Evolutionary conservation across 345 rosid genomes (phyloP), one percentile per base, ranked within the genome.

Genomic region (Gossypium raimondii): DNA sequence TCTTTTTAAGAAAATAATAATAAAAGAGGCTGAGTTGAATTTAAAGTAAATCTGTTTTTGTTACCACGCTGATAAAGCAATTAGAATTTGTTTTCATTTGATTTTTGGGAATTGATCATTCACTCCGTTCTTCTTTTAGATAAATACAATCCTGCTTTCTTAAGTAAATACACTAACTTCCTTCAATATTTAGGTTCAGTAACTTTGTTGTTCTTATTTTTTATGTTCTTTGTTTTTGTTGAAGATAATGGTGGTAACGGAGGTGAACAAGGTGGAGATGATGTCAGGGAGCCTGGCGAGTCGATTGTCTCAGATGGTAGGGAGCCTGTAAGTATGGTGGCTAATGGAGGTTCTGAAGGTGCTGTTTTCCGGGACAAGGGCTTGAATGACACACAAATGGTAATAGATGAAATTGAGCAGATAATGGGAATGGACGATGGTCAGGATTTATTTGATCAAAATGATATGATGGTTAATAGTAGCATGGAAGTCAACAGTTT

Each of bases 341-440:
- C 43, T 78, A 72, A 70, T 64, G 84, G 61, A 62, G 76, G 69
- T 74, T 55, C 59, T 63, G 75, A 65, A 45, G 69, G 41, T 52
- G n/a, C 16, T 78, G 75, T 72, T 24, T 44, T 50, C 16, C 69
- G 7, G 67, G 85, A 69, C 11, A 60, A 14, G 47, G 76, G 56
- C 62, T 27, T 74, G 59, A 48, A 60, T 22, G 78, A 72, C 10
- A 52, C 80, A 0, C 82, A 68, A 66, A 58, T 61, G 77, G 71
- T 18, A 34, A 71, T 84, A 7, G 73, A 72, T 64, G 84, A 79
- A 78, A 78, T 82, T 73, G 84, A 77, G 47, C 78, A 69, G 56
- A 62, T 85, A 38, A 74, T 81, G 77, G 50, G 24, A 71, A 62
- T 50, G 24, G 84, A 82, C 29, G 86, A 79, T 48, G 74, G 73